Evolutionary conservation across 139 green algal species (phyloP), one percentile per base, ranked within the genome.

Genomic region (Gonium pectorale): DNA sequence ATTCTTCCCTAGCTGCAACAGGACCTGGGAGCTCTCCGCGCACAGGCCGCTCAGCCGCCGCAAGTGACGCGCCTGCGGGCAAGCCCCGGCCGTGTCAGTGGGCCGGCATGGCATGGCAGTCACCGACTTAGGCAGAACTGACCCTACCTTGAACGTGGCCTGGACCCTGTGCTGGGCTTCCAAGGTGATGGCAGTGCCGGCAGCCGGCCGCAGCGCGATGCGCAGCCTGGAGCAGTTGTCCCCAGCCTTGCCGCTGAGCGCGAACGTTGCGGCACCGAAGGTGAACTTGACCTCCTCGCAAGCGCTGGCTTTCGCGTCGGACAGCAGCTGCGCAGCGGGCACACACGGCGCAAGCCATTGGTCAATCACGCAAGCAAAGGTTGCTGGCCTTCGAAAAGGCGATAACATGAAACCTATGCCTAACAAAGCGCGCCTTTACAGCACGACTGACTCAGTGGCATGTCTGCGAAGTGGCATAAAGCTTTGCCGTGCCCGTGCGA

Each of bases 151-250:
- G 43, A 62, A 77, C 1, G n/a, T n/a, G n/a, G n/a, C n/a, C n/a
- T n/a, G n/a, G n/a, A n/a, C n/a, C n/a, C n/a, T n/a, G n/a, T n/a
- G n/a, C n/a, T n/a, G n/a, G n/a, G n/a, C n/a, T n/a, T n/a, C n/a
- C n/a, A n/a, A n/a, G n/a, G n/a, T n/a, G n/a, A n/a, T n/a, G n/a
- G n/a, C n/a, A n/a, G n/a, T n/a, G n/a, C n/a, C n/a, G n/a, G n/a
- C n/a, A n/a, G n/a, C n/a, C n/a, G n/a, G n/a, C 37, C 52, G 51
- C 72, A 80, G 33, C 3, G 72, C 59, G 35, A 80, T 52, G 22
- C 62, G 51, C 51, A 80, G 72, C 51, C n/a, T 24, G 19, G 72
- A 80, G 52, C 72, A 80, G 72, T 67, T 68, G 72, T 80, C 72
- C 26, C 72, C 54, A 6, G 35, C 72, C 35, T 37, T 67, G 51